These are phyloP conservation scores for Rutidosis leptorrhynchoides DNA, from an alignment of 129 eudicot genomes.

Conservation along the genomic window DNA sequence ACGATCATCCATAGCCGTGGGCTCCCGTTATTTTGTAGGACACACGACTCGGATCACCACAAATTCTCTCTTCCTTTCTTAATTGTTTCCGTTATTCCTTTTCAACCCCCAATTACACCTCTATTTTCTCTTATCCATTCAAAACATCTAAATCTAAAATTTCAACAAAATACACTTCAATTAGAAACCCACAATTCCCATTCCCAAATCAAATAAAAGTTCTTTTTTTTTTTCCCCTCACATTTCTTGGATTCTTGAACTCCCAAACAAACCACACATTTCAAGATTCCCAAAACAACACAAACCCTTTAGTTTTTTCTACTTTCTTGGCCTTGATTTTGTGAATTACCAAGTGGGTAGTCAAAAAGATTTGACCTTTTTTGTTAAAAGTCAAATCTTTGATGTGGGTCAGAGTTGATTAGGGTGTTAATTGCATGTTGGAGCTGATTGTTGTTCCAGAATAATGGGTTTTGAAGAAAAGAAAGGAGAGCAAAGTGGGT, in stretches of 20 bases:
- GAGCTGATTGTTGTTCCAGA: conserved; percentile 42
- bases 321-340: conserved; percentile 16
- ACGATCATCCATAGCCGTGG: too few relatives aligned
- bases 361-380: conserved; percentile 19
- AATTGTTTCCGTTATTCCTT: too few relatives aligned
- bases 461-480: conserved; percentile 51
- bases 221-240: conserved; percentile 25
- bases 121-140: conserved; percentile 22
- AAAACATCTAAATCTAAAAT: conserved; percentile 15
- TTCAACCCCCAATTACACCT: conserved; percentile 24
- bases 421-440: conserved; percentile 35
- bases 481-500: conserved; percentile 39
- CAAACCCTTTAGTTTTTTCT: conserved; percentile 22
- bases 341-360: conserved; percentile 21
- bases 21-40: conserved; percentile 9
- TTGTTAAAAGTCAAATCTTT: conserved; percentile 15
- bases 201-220: conserved; percentile 13
- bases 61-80: too few relatives aligned
- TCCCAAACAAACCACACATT: conserved; percentile 26
- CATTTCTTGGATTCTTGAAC: conserved; percentile 9
- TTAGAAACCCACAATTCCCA: conserved; percentile 2
- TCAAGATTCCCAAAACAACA: conserved; percentile 25
- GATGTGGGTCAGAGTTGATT: conserved; percentile 30
- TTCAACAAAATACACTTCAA: conserved; percentile 25
- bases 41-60: conserved; percentile 49